Base-by-base conservation (phyloP, 352 stramenopile genomes). In the Phytopythium helicoides region DNA sequence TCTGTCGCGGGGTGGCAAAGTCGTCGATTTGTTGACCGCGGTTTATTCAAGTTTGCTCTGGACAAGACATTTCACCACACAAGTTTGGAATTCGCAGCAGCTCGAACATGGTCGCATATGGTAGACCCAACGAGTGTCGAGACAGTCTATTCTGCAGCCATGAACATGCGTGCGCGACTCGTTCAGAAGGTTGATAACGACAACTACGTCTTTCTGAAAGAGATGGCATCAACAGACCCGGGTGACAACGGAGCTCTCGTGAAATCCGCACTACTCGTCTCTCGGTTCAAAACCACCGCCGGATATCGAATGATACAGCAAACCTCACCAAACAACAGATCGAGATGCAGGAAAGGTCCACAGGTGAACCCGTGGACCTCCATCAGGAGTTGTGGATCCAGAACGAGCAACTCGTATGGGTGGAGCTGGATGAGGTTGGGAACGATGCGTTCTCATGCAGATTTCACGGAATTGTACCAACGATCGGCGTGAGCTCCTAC, bases 1-100 rank as follows among this genome's bases (percentile, higher is more conserved):
- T 23, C 19, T 19, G 57, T 71, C 53, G 60, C 53, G 33, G 62
- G 62, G n/a, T 71, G 62, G 62, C 47, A 55, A 26, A 49, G 66
- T 44, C 64, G 54, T 25, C 58, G 58, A 8, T 37, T 60, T 28
- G 58, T 45, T 6, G 22, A 64, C 34, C 45, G 50, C 3, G 31
- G 41, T 1, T 44, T 64, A 25, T 64, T 61, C 41, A 55, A 67
- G 48, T 64, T 64, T 54, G 45, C 45, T 18, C 58, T 66, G 25
- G 54, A 48, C 6, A 71, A 71, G 46, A 56, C 62, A 4, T 46
- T 67, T 11, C 52, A 46, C 9, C 42, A 46, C 41, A 56, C 60
- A 25, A 68, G 51, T 2, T 50, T 54, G 38, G 50, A 56, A 3
- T 57, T 60, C 23, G 51, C 58, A 22, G 57, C 56, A n/a, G 49